Conservation (phyloP, 192 early-diverging fungal genomes). For the Rhizoclosmatium globosum region DNA sequence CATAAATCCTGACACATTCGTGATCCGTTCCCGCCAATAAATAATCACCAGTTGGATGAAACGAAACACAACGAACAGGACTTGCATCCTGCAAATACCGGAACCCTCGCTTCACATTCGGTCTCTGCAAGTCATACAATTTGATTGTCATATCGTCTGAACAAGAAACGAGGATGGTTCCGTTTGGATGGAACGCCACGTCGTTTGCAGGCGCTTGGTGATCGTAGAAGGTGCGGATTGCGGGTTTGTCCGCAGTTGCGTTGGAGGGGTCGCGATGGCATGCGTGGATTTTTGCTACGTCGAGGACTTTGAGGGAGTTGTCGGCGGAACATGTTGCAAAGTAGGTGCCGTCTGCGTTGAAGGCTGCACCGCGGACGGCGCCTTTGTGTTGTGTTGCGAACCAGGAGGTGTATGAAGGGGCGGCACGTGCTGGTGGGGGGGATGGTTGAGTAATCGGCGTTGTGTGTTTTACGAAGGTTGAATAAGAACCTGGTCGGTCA, state of each 20-base stretch:
- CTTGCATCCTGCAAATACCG: constrained; percentile 75
- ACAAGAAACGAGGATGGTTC: constrained; percentile 86
- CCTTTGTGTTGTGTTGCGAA: constrained; percentile 85
- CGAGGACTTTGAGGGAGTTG: constrained; percentile 89
- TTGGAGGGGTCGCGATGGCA: constrained; percentile 60
- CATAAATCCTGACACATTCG: constrained; percentile 82
- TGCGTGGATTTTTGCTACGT: constrained; percentile 80
- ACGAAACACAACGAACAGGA: constrained; percentile 80
- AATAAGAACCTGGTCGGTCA: not conserved
- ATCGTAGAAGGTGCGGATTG: constrained; percentile 91
- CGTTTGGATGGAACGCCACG: constrained; percentile 91
- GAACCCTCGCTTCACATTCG: constrained; percentile 83
- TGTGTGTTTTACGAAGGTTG: not conserved
- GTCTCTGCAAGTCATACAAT: constrained; percentile 87
- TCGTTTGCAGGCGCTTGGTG: constrained; percentile 84
- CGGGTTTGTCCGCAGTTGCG: constrained; percentile 75
- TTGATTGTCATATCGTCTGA: constrained; percentile 86
- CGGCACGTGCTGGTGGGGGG: constrained; percentile 32
- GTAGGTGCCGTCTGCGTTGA: constrained; percentile 72
- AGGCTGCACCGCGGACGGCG: constrained; percentile 61
- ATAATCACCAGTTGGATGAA: constrained; percentile 95
- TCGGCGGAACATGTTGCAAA: constrained; percentile 91
- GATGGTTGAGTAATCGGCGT: not conserved
- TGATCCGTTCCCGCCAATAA: constrained; percentile 76
- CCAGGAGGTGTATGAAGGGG: constrained; percentile 69